Evolutionary conservation across 2,329 filamentous ascomycete species (phyloP).

Genomic region (Zasmidium cellare): DNA sequence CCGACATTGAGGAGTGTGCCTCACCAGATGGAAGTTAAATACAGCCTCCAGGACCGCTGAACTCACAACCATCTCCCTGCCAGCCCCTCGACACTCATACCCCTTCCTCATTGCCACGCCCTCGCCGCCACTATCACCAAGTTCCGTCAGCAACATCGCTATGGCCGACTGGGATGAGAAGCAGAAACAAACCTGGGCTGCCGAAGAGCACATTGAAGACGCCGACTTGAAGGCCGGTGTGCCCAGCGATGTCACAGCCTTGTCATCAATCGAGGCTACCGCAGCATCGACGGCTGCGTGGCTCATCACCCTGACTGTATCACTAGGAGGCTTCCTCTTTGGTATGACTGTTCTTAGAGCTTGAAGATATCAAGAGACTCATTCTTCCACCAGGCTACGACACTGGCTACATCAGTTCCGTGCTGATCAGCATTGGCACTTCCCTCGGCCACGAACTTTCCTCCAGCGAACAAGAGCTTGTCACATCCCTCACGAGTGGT

Average conservation of each 20-base stretch:
- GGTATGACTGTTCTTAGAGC: conserved; percentile 8
- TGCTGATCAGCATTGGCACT: conserved; percentile 42
- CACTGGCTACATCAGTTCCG: conserved; percentile 48
- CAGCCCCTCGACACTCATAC: not conserved
- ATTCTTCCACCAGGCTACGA: conserved; percentile 43
- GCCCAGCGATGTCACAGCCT: conserved; percentile 20
- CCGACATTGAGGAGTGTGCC: not conserved
- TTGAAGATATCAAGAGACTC: conserved; percentile 8
- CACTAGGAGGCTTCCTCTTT: conserved; percentile 35
- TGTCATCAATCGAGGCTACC: conserved; percentile 41
- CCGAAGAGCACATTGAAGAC: conserved; percentile 21
- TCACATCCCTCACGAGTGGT: conserved; percentile 54
- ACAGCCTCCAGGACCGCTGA: not conserved
- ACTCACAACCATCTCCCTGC: not conserved
- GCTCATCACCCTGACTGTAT: conserved; percentile 40
- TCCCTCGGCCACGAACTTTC: conserved; percentile 42
- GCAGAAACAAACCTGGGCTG: conserved; percentile 14
- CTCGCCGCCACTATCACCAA: not conserved
- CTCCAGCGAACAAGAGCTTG: conserved; percentile 51
- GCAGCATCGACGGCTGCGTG: conserved; percentile 41
- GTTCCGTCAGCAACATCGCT: not conserved
- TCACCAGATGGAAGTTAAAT: conserved; percentile 10
- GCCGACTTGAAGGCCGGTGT: conserved; percentile 11
- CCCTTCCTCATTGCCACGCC: not conserved
- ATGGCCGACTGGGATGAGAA: conserved; percentile 18